Percentiles rank a stretch among this genome's conserved stretches.
These are phyloP conservation scores for Capsicum rhomboideum DNA, from an alignment of 257 asterid genomes.

Conservation along the genomic window DNA sequence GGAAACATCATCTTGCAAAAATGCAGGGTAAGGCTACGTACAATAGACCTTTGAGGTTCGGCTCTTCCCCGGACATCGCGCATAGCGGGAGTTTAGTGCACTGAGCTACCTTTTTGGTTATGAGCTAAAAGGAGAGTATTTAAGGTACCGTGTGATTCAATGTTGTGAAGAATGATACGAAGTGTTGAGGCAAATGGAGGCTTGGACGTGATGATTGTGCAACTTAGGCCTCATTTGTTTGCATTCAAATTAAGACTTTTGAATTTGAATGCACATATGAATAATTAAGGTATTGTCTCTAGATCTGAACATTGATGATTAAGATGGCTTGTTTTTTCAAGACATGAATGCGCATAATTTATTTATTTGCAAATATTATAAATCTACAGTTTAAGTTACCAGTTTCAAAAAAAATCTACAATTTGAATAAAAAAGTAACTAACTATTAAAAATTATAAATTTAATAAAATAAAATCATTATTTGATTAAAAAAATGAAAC, in stretches of 20 bases:
- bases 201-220: neutral
- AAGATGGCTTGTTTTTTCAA: neutral
- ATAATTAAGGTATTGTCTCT: too few relatives aligned
- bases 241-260: too few relatives aligned
- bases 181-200: neutral
- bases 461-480: too few relatives aligned
- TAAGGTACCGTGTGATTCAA: neutral
- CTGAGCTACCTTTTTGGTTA: neutral
- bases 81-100: neutral
- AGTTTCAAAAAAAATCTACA: too few relatives aligned
- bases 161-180: neutral
- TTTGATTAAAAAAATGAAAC: too few relatives aligned
- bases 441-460: too few relatives aligned
- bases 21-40: neutral
- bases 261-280: too few relatives aligned
- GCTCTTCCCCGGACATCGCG: neutral
- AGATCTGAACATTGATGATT: neutral
- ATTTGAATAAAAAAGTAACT: too few relatives aligned
- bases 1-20: neutral
- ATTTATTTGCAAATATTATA: too few relatives aligned
- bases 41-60: neutral
- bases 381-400: too few relatives aligned
- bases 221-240: neutral
- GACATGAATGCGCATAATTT: too few relatives aligned
- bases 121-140: neutral